Base-by-base conservation (phyloP, 2,329 filamentous ascomycete genomes). In the Penicillium italicum region DNA sequence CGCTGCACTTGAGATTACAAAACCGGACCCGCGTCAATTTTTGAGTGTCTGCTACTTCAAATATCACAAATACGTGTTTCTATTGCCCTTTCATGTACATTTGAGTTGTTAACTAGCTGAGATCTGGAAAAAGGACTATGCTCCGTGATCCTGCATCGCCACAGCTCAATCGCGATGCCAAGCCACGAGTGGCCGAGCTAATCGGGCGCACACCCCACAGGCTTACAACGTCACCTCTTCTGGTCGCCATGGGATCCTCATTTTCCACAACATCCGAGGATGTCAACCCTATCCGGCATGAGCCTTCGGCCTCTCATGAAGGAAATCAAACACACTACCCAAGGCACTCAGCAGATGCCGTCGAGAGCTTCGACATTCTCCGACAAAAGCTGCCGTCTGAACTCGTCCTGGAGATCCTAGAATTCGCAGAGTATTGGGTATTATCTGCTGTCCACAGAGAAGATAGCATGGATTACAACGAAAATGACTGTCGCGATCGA, bases 381-480 rank as follows among this genome's bases (percentile, higher is more conserved):
- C 53, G 43, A 16, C 47, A 53, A 20, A 31, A 31, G 34, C 40
- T 58, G 6, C 56, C 56, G 3, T 40, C 54, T 12, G 57, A 59
- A 40, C 44, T 59, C 26, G 50, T 42, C 5, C 30, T 59, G 8
- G 30, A 44, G 11, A 45, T 59, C 16, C 16, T 57, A 31, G 50
- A 44, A 28, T 45, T 52, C 7, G 50, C 55, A 28, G 26, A 55
- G 28, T 55, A 59, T 22, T 59, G 57, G 55, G 11, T 59, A n/a
- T 36, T 6, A 10, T 41, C 50, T 28, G 12, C 16, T 4, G 30
- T 18, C 22, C 3, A 22, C 18, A 42, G 50, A 37, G 38, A 48
- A 11, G 46, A 46, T 4, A 40, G 1, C 1, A 5, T 33, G 10
- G 24, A 5, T 6, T 59, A 43, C 12, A 22, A 14, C 14, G 33